Evolutionary conservation across 2,329 filamentous ascomycete species (phyloP), one percentile per base, ranked within the genome.

Genomic region (Mariannaea elegans): DNA sequence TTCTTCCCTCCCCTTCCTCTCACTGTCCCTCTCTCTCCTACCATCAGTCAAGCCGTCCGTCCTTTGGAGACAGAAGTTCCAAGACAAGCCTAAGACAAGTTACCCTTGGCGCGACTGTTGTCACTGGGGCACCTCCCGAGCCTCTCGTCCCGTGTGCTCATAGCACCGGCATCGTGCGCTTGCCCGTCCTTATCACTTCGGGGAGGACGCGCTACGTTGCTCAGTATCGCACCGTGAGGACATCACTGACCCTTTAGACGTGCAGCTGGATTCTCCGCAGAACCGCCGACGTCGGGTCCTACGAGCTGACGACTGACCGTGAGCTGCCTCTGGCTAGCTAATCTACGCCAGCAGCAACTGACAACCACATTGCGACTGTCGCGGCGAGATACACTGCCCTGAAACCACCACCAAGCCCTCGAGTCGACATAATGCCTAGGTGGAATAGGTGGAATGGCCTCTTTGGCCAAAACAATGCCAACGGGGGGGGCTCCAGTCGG

Each of bases 391-490:
- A n/a, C 51, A 42, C 38, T 52, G 60, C 29, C 45, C 62, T 39
- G 53, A 59, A 39, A 44, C 38, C 19, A 47, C 21, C 51, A 19
- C 14, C n/a, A 10, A 21, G 23, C 18, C 19, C 32, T 14, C 32
- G 9, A 13, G 18, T 21, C 7, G 36, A 24, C 9, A 66, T 14
- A 42, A 72, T 71, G 69, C 36, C 49, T 23, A 62, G 68, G 49
- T 76, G 74, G 75, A 65, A 59, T 21, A 71, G 70, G 42, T 59
- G 74, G 63, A 75, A 73, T 61, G 66, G 70, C 47, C 55, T 75
- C 42, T 68, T 77, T 42, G 68, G 69, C 56, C 64, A 66, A 29
- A 61, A 66, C 29, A 50, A 52, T 14, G 32, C 59, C 51, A 66
- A 69, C 51, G 65, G 61, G 21, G 48, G 49, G 13, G 67, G 59